A percentile compares a stretch with the other conserved stretches of the same genome.
Evolutionary conservation across 768 basidiomycete genomes (phyloP).

Genomic region (Collybia mongolica): DNA sequence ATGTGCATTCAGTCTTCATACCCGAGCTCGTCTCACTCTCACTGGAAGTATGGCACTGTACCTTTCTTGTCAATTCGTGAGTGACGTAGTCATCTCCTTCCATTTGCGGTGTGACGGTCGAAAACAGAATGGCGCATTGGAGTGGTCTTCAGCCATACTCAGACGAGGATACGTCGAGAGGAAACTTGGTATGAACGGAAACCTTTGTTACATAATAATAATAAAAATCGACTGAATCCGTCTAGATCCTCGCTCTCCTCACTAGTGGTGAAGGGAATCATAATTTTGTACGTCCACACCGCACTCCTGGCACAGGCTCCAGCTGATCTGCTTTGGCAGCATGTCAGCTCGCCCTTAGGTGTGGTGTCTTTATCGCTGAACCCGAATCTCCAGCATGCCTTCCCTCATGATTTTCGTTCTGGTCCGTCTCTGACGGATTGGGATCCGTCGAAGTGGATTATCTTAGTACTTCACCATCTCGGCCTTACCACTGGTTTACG

Average conservation of each 20-base stretch:
- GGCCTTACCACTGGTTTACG: constrained; percentile 50
- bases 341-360: constrained; percentile 31
- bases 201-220: not conserved
- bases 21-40: not conserved
- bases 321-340: constrained; percentile 26
- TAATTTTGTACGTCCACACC: constrained; percentile 56
- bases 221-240: not conserved
- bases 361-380: not conserved
- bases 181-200: constrained; percentile 55
- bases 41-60: constrained; percentile 64
- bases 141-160: constrained; percentile 79
- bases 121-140: constrained; percentile 70
- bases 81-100: constrained; percentile 16
- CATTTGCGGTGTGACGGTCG: not conserved
- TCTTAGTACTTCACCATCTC: constrained; percentile 46
- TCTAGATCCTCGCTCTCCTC: constrained; percentile 62
- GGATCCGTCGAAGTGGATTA: constrained; percentile 85
- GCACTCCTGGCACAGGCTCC: no score
- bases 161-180: constrained; percentile 76
- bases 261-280: constrained; percentile 81
- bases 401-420: constrained; percentile 77
- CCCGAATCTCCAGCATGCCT: constrained; percentile 52
- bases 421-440: constrained; percentile 60
- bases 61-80: constrained; percentile 71
- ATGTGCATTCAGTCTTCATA: constrained; percentile 18